Evolutionary conservation across 2,329 filamentous ascomycete species (phyloP).

Genomic region (Beauveria medogensis): DNA sequence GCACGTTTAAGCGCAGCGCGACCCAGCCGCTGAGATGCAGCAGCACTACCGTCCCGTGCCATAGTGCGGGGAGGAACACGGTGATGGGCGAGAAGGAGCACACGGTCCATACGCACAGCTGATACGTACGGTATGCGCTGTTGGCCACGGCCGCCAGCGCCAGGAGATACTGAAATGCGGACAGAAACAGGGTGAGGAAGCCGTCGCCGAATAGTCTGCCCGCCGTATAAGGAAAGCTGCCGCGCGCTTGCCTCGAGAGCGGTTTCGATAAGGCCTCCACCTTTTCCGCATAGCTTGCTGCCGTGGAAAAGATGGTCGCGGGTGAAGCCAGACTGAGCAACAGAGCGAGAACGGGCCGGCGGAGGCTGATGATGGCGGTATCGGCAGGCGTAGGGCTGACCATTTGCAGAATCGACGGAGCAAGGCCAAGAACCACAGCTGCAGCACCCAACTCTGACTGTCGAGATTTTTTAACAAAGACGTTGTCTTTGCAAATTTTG

Average conservation of each 20-base stretch:
- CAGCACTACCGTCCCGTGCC: background rate
- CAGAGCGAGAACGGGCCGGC: background rate
- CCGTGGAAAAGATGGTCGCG: background rate
- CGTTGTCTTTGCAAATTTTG: background rate
- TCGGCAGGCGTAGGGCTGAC: background rate
- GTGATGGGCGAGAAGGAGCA: background rate
- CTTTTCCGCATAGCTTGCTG: background rate
- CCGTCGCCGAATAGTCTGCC: background rate
- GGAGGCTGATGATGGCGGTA: background rate
- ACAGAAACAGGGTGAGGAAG: background rate
- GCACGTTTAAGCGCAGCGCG: background rate
- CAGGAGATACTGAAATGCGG: background rate
- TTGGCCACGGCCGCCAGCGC: background rate
- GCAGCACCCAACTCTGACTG: background rate
- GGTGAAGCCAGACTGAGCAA: background rate
- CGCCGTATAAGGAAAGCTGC: background rate
- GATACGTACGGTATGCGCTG: slow-evolving; percentile 6
- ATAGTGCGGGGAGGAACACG: background rate
- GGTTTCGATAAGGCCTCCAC: background rate
- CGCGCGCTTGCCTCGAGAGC: background rate
- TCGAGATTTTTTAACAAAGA: background rate
- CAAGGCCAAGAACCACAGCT: background rate
- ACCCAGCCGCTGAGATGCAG: slow-evolving; percentile 1
- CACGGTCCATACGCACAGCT: slow-evolving; percentile 4
- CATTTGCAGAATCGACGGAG: background rate